These are phyloP conservation scores for Sodiomyces alkalinus DNA, from an alignment of 2,329 filamentous ascomycete species.

Conservation along the genomic window DNA sequence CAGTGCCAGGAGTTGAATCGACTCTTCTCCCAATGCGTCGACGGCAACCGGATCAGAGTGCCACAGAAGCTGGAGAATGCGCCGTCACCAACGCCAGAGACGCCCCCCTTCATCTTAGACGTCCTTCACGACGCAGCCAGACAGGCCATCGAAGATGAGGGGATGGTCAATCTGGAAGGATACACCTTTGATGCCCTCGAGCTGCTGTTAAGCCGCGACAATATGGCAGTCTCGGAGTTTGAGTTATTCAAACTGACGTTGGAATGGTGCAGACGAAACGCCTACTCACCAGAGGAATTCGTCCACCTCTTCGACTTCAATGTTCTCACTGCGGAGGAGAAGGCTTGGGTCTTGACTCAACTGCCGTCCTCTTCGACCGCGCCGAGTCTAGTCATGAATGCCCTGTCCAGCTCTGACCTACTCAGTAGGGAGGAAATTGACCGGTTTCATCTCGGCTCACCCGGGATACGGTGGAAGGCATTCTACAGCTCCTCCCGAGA, in stretches of 20 bases:
- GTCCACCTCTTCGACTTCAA: conserved; percentile 17
- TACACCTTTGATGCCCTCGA: conserved; percentile 14
- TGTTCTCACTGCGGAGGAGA: conserved; percentile 16
- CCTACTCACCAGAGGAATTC: conserved; percentile 12
- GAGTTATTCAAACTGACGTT: conserved; percentile 18
- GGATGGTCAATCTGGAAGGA: conserved; percentile 6
- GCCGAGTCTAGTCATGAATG: conserved; percentile 19
- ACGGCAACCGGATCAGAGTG: conserved; percentile 22
- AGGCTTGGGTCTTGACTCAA: conserved; percentile 18
- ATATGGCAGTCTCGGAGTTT: conserved; percentile 21
- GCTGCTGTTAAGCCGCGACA: conserved; percentile 16
- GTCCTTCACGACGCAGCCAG: conserved; percentile 16
- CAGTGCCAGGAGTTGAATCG: conserved; percentile 25
- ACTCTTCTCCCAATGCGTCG: conserved; percentile 24
- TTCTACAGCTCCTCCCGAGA: conserved; percentile 17
- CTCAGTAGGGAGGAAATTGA: conserved; percentile 14
- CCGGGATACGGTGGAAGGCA: conserved; percentile 20
- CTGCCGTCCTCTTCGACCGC: conserved; percentile 13
- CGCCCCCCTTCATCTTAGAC: conserved; percentile 19
- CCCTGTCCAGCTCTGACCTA: conserved; percentile 18
- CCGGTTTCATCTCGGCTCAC: conserved; percentile 17
- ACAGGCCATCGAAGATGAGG: background rate
- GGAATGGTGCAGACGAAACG: conserved; percentile 18
- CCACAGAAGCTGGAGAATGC: conserved; percentile 16
- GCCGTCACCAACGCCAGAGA: conserved; percentile 9